Conservation (phyloP, 768 basidiomycete genomes). For the Pisolithus sp. region DNA sequence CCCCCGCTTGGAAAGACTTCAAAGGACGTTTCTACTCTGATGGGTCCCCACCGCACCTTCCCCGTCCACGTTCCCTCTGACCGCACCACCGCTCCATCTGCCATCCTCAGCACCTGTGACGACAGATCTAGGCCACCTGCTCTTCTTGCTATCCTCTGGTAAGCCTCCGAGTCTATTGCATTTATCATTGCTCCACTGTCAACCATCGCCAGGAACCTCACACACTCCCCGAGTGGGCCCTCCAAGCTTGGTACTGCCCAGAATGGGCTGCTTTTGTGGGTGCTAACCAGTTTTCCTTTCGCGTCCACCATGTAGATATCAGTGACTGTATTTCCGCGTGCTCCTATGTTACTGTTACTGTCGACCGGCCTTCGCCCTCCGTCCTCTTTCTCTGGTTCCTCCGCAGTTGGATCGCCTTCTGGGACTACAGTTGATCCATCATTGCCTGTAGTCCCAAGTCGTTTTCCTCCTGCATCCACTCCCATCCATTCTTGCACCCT, state of each 20-base stretch:
- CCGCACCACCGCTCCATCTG: neutral
- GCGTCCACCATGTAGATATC: constrained; percentile 1
- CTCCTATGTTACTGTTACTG: too few species aligned
- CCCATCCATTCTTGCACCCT: too few species aligned
- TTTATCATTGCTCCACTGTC: constrained; percentile 11
- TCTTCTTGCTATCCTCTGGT: neutral
- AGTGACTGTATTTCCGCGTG: neutral
- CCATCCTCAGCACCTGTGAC: neutral
- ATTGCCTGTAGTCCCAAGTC: too few species aligned
- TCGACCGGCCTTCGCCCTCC: too few species aligned
- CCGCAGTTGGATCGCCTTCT: too few species aligned
- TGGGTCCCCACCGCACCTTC: constrained; percentile 7
- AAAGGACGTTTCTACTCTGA: constrained; percentile 4
- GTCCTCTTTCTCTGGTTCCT: too few species aligned
- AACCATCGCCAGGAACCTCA: neutral
- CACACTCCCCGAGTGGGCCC: constrained; percentile 11
- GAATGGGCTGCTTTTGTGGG: neutral
- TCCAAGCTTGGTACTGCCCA: neutral
- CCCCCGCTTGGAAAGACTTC: constrained; percentile 21
- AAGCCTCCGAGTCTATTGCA: constrained; percentile 6
- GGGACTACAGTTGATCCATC: too few species aligned
- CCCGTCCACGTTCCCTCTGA: neutral
- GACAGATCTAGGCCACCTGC: neutral
- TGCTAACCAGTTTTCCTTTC: neutral
- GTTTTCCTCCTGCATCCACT: too few species aligned